These are phyloP conservation scores for Coemansia sp. DNA, from an alignment of 192 early-diverging fungal species.

Conservation along the genomic window DNA sequence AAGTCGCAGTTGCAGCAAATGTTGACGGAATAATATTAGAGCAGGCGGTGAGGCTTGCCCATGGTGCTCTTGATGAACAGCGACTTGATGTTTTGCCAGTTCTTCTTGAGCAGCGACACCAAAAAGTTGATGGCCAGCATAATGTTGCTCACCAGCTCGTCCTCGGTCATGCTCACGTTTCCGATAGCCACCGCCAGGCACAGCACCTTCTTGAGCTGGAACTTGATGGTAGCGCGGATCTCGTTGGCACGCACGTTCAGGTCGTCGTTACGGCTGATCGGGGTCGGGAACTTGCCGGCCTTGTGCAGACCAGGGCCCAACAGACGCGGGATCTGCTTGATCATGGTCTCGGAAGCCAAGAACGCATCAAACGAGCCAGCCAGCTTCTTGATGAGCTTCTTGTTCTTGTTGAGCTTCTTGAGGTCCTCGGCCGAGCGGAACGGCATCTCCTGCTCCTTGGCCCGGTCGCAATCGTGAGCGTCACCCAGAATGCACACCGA, in stretches of 20 bases:
- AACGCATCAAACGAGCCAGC: slow-evolving; percentile 99
- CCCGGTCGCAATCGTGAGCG: slow-evolving; percentile 93
- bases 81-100: slow-evolving; percentile 99
- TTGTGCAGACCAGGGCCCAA: slow-evolving; percentile 98
- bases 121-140: slow-evolving; percentile 99
- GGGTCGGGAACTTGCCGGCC: slow-evolving; percentile 98
- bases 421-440: slow-evolving; percentile 95
- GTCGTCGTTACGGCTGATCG: slow-evolving; percentile 85
- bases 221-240: slow-evolving; percentile 97
- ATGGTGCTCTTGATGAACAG: slow-evolving; percentile 97
- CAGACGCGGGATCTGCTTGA: slow-evolving; percentile 99
- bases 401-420: slow-evolving; percentile 99
- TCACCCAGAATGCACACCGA: slow-evolving; percentile 94
- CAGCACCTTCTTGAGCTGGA: slow-evolving; percentile 99
- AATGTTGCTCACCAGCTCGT: slow-evolving; percentile 93
- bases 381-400: slow-evolving; percentile 99
- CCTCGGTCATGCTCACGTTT: slow-evolving; percentile 91
- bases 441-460: slow-evolving; percentile 86
- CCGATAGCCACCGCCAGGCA: slow-evolving; percentile 97
- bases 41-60: slow-evolving; percentile 90
- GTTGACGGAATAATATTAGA: slow-evolving; percentile 56
- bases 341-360: slow-evolving; percentile 93
- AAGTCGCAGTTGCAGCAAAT: slow-evolving; percentile 13
- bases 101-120: slow-evolving; percentile 96
- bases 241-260: slow-evolving; percentile 86